phyloP scores from a whole-genome alignment of 2,329 filamentous ascomycete species.

The Penicillium psychrosexuale region DNA sequence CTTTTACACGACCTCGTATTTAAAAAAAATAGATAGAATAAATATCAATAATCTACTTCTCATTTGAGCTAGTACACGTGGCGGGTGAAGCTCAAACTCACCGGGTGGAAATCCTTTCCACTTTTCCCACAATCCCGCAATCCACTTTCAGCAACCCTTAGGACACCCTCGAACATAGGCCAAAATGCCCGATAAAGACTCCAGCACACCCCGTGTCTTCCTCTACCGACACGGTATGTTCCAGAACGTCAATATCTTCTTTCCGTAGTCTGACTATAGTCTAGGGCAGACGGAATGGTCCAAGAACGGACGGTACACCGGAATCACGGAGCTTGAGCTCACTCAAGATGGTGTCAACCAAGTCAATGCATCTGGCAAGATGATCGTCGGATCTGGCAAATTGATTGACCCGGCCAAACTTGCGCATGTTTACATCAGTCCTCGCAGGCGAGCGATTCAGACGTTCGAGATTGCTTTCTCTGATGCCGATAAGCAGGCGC shows the following conservation, averaged over 20 bases:
- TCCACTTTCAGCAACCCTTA: neutral
- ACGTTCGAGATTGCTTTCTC: slow-evolving; percentile 50
- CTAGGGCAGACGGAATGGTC: slow-evolving; percentile 48
- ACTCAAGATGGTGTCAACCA: slow-evolving; percentile 44
- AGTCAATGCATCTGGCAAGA: slow-evolving; percentile 44
- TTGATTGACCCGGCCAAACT: slow-evolving; percentile 52
- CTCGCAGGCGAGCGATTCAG: slow-evolving; percentile 47
- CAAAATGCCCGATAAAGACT: slow-evolving; percentile 41
- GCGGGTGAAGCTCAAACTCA: neutral
- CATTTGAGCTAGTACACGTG: neutral
- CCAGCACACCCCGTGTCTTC: slow-evolving; percentile 39
- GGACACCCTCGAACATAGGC: neutral
- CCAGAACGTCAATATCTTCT: neutral
- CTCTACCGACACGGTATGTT: slow-evolving; percentile 38
- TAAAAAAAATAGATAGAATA: neutral
- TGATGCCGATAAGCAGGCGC: slow-evolving; percentile 21
- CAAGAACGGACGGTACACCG: slow-evolving; percentile 48
- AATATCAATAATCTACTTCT: neutral
- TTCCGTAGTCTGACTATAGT: neutral
- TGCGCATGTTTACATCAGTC: slow-evolving; percentile 50
- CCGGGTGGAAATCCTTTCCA: neutral
- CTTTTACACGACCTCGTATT: no score
- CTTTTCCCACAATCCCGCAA: slow-evolving; percentile 3
- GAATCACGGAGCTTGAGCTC: slow-evolving; percentile 45
- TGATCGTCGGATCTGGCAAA: slow-evolving; percentile 50